These are phyloP conservation scores for Drosera spatulata DNA, from an alignment of 179 eudicot species.

Conservation along the genomic window DNA sequence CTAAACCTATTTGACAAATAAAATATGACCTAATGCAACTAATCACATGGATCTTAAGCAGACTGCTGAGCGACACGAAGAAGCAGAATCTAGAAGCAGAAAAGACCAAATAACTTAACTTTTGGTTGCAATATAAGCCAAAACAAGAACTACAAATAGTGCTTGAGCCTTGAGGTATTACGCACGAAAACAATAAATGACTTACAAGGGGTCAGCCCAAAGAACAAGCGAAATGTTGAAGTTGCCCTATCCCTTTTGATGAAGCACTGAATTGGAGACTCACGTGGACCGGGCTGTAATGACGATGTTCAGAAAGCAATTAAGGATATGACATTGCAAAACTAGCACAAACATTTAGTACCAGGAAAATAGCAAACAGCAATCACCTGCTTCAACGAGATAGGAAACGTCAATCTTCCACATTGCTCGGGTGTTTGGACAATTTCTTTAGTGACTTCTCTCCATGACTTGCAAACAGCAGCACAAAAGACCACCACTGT, in stretches of 20 bases:
- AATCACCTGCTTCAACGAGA: constrained; percentile 83
- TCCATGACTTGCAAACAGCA: constrained; percentile 87
- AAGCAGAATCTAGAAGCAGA: no score
- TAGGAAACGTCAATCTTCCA: constrained; percentile 85
- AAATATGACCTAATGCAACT: no score
- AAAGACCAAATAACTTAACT: no score
- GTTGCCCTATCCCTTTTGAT: constrained; percentile 72
- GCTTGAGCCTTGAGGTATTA: no score
- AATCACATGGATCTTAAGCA: no score
- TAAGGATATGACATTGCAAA: not conserved
- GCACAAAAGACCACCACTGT: constrained; percentile 68
- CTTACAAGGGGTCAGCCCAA: constrained; percentile 77
- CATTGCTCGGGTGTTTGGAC: constrained; percentile 88
- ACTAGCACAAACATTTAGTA: not conserved
- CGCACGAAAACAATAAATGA: constrained; percentile 1
- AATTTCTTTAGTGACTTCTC: constrained; percentile 81
- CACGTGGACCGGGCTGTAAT: constrained; percentile 76
- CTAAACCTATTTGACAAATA: no score
- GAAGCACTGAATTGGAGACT: constrained; percentile 65
- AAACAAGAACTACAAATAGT: not conserved
- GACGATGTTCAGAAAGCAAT: not conserved
- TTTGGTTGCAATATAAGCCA: not conserved
- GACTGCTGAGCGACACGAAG: no score
- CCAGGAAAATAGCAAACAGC: not conserved
- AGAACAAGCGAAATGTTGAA: constrained; percentile 51